Percentiles rank a stretch among this genome's conserved stretches.
phyloP scores from a whole-genome alignment of 257 asterid genomes.

The Solanum peruvianum region DNA sequence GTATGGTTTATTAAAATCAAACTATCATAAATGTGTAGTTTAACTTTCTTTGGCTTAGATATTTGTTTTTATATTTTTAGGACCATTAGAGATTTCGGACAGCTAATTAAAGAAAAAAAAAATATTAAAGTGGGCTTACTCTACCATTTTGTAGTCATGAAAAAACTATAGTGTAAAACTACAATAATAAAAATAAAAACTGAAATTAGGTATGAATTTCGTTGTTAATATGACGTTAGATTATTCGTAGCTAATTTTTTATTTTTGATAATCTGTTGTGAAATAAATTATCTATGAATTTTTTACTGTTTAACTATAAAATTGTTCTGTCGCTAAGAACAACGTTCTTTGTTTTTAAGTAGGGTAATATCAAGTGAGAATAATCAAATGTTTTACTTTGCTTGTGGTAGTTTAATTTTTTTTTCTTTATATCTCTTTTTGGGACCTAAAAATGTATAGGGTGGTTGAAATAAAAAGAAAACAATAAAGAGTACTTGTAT shows the following conservation, averaged over 20 bases:
- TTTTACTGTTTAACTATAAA: neutral
- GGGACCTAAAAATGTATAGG: neutral
- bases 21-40: neutral
- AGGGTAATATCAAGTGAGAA: neutral
- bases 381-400: neutral
- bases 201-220: neutral
- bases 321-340: rapidly evolving
- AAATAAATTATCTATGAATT: neutral
- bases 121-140: neutral
- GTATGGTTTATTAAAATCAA: neutral
- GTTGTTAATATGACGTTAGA: neutral
- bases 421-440: neutral
- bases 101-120: neutral
- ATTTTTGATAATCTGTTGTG: neutral
- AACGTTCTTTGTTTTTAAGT: neutral
- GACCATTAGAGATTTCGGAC: neutral
- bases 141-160: neutral
- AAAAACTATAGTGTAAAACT: neutral
- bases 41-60: neutral
- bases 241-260: neutral
- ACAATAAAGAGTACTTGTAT: no score
- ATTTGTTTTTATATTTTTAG: neutral
- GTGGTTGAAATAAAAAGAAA: neutral
- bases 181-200: neutral
- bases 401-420: neutral